Conservation (phyloP, 2,329 filamentous ascomycete species). For the Colletotrichum liriopes region DNA sequence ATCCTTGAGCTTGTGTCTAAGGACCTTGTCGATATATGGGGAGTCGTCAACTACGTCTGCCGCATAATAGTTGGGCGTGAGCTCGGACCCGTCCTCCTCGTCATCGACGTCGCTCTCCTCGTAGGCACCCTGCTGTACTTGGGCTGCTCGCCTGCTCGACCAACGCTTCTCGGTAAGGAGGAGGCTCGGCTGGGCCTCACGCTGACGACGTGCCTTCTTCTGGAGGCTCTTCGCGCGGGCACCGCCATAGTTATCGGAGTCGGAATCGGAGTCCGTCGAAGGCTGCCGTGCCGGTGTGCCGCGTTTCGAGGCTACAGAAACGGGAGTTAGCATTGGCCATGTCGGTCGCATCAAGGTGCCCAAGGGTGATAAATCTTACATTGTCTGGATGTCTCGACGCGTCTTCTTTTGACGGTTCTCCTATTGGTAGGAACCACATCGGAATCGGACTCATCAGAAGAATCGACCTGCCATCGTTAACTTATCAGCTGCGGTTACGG, state of each 20-base stretch:
- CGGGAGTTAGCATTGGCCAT: constrained; percentile 20
- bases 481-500: constrained; percentile 44
- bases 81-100: constrained; percentile 76
- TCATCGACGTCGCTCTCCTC: constrained; percentile 78
- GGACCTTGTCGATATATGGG: constrained; percentile 90
- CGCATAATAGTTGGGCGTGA: constrained; percentile 75
- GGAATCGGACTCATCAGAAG: constrained; percentile 77
- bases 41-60: constrained; percentile 81
- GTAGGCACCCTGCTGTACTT: constrained; percentile 75
- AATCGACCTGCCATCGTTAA: constrained; percentile 60
- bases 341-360: neutral
- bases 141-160: constrained; percentile 88
- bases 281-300: constrained; percentile 70
- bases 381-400: constrained; percentile 75
- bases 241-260: constrained; percentile 85
- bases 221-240: constrained; percentile 77
- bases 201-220: constrained; percentile 84
- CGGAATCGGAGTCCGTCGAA: constrained; percentile 71
- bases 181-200: constrained; percentile 77
- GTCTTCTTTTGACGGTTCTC: constrained; percentile 79
- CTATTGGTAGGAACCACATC: constrained; percentile 73
- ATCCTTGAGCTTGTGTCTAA: constrained; percentile 87
- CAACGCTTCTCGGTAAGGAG: constrained; percentile 88
- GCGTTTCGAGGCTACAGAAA: constrained; percentile 70
- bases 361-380: constrained; percentile 62